Percentiles rank a stretch among this genome's conserved stretches.
phyloP scores from a whole-genome alignment of 2,329 filamentous ascomycete species.

The Neophaeococcomyces mojaviensis region DNA sequence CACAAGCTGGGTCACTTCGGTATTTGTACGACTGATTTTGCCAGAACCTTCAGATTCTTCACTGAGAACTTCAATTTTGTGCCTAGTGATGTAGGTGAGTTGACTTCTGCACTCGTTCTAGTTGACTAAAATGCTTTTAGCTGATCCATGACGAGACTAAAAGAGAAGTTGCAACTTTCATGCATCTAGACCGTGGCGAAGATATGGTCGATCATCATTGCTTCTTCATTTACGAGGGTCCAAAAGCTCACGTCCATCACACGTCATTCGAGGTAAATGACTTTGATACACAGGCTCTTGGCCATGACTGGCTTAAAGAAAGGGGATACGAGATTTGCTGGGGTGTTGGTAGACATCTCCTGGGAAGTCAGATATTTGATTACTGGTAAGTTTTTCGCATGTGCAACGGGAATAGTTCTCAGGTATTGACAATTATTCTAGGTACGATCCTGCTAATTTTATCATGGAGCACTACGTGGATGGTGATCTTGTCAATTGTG shows the following conservation, averaged over 20 bases:
- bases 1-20: slow-evolving; percentile 46
- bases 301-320: slow-evolving; percentile 59
- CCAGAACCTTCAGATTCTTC: slow-evolving; percentile 36
- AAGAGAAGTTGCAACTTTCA: slow-evolving; percentile 39
- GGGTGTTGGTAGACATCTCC: slow-evolving; percentile 63
- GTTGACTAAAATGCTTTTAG: too few species aligned
- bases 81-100: slow-evolving; percentile 40
- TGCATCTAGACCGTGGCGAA: slow-evolving; percentile 44
- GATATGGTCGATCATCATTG: slow-evolving; percentile 45
- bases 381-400: too few species aligned
- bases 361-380: slow-evolving; percentile 66
- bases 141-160: slow-evolving; percentile 17
- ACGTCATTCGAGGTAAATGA: slow-evolving; percentile 65
- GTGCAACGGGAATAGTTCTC: too few species aligned
- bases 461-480: slow-evolving; percentile 66
- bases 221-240: slow-evolving; percentile 34
- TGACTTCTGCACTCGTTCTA: slow-evolving; percentile 14
- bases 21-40: slow-evolving; percentile 32
- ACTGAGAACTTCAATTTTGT: slow-evolving; percentile 41
- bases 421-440: too few species aligned
- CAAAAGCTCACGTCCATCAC: slow-evolving; percentile 53
- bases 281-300: slow-evolving; percentile 62
- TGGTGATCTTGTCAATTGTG: slow-evolving; percentile 45
- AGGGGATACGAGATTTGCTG: slow-evolving; percentile 59
- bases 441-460: slow-evolving; percentile 55